A percentile compares a stretch with the other conserved stretches of the same genome.
Conservation (phyloP, 768 basidiomycete genomes). For the Lactarius hatsudake region DNA sequence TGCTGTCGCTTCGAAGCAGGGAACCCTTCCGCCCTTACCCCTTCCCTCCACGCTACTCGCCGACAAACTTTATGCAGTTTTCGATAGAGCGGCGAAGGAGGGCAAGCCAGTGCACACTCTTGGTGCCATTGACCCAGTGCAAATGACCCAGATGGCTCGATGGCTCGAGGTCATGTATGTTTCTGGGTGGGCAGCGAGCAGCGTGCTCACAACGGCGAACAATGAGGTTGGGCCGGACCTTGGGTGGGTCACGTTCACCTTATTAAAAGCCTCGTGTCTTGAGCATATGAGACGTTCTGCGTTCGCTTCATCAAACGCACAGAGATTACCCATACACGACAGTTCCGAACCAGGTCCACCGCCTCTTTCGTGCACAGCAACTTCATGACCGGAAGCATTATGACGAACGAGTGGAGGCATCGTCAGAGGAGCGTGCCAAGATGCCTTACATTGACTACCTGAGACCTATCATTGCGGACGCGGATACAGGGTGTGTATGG, state of each 20-base stretch:
- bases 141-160: slow-evolving; percentile 91
- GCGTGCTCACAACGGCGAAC: slow-evolving; percentile 81
- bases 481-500: slow-evolving; percentile 82
- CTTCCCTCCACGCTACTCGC: slow-evolving; percentile 76
- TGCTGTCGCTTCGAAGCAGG: slow-evolving; percentile 85
- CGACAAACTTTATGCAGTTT: slow-evolving; percentile 74
- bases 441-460: slow-evolving; percentile 85
- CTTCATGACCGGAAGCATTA: slow-evolving; percentile 92
- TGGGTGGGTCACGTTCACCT: slow-evolving; percentile 46
- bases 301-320: neutral
- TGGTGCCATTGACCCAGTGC: slow-evolving; percentile 91
- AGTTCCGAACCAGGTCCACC: slow-evolving; percentile 92
- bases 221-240: slow-evolving; percentile 93
- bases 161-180: slow-evolving; percentile 87
- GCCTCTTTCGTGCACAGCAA: slow-evolving; percentile 88
- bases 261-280: neutral
- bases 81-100: slow-evolving; percentile 59
- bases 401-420: slow-evolving; percentile 72
- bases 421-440: slow-evolving; percentile 60
- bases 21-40: slow-evolving; percentile 75
- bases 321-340: slow-evolving; percentile 97
- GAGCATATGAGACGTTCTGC: neutral
- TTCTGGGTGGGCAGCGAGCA: slow-evolving; percentile 90
- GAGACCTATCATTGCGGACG: slow-evolving; percentile 91
- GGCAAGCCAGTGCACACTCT: slow-evolving; percentile 81